Evolutionary conservation across 768 basidiomycete genomes (phyloP).

Genomic region (Rubroboletus satanas): DNA sequence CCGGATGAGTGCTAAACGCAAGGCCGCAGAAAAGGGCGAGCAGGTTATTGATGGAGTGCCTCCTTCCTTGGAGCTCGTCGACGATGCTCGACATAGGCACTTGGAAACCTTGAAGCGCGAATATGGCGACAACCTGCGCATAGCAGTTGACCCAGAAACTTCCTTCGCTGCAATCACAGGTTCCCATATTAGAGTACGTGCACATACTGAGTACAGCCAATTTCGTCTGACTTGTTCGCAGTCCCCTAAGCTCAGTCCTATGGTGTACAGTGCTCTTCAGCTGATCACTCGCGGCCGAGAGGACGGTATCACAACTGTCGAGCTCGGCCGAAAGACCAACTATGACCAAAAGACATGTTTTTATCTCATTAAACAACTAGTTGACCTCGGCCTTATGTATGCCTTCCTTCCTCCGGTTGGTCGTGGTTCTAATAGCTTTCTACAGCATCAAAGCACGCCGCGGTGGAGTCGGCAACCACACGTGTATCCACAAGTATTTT

Average conservation of each 20-base stretch:
- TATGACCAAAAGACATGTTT: slow-evolving; percentile 91
- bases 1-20: slow-evolving; percentile 62
- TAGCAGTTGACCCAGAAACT: slow-evolving; percentile 71
- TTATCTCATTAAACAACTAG: slow-evolving; percentile 75
- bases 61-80: slow-evolving; percentile 48
- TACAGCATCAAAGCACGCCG: slow-evolving; percentile 70
- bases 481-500: slow-evolving; percentile 81
- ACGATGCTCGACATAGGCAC: slow-evolving; percentile 50
- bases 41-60: slow-evolving; percentile 41
- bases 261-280: slow-evolving; percentile 83
- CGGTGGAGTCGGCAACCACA: slow-evolving; percentile 71
- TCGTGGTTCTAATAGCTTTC: slow-evolving; percentile 1
- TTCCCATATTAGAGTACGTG: slow-evolving; percentile 72
- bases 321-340: slow-evolving; percentile 69
- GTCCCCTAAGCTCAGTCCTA: slow-evolving; percentile 77
- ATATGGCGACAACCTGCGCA: slow-evolving; percentile 62
- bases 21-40: slow-evolving; percentile 56
- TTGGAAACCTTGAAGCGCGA: slow-evolving; percentile 53
- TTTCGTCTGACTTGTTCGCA: slow-evolving; percentile 29
- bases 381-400: slow-evolving; percentile 71
- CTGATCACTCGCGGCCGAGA: slow-evolving; percentile 80
- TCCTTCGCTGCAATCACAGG: slow-evolving; percentile 80
- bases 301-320: slow-evolving; percentile 71
- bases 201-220: background rate
- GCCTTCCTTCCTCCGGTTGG: slow-evolving; percentile 20